These are phyloP conservation scores for Papiliotrema laurentii DNA, from an alignment of 1,284 basidiomycete genomes.

Conservation along the genomic window DNA sequence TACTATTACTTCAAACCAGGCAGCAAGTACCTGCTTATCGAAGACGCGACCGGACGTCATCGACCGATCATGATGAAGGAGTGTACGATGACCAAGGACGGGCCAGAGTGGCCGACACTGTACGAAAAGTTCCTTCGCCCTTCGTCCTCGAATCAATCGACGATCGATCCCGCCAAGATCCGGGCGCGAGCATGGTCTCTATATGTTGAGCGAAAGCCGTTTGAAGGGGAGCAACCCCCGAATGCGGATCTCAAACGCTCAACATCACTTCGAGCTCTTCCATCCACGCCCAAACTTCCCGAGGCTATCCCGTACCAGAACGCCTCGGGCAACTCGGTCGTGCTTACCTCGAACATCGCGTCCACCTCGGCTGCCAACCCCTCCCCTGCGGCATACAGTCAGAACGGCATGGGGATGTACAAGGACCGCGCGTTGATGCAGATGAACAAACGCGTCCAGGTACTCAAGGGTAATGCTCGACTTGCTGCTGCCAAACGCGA, in stretches of 20 bases:
- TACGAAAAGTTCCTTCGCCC: slow-evolving; percentile 47
- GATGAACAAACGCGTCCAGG: slow-evolving; percentile 47
- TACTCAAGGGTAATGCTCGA: slow-evolving; percentile 44
- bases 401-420: slow-evolving; percentile 21
- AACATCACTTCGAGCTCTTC: slow-evolving; percentile 24
- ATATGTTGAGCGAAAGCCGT: slow-evolving; percentile 37
- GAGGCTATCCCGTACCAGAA: slow-evolving; percentile 56
- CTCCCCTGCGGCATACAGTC: slow-evolving; percentile 27
- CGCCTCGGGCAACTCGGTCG: slow-evolving; percentile 91
- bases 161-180: slow-evolving; percentile 28
- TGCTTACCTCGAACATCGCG: slow-evolving; percentile 81
- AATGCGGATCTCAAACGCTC: slow-evolving; percentile 27
- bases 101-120: slow-evolving; percentile 54
- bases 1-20: slow-evolving; percentile 81
- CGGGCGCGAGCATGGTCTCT: slow-evolving; percentile 38
- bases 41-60: slow-evolving; percentile 76
- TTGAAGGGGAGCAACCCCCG: slow-evolving; percentile 33
- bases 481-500: slow-evolving; percentile 19
- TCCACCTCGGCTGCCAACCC: slow-evolving; percentile 63
- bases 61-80: slow-evolving; percentile 56
- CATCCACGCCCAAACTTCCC: slow-evolving; percentile 27
- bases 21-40: slow-evolving; percentile 78
- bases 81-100: slow-evolving; percentile 46
- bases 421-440: slow-evolving; percentile 44
- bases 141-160: slow-evolving; percentile 24